Base-by-base conservation (phyloP, 2,329 filamentous ascomycete genomes). In the Fusarium pilosicola region DNA sequence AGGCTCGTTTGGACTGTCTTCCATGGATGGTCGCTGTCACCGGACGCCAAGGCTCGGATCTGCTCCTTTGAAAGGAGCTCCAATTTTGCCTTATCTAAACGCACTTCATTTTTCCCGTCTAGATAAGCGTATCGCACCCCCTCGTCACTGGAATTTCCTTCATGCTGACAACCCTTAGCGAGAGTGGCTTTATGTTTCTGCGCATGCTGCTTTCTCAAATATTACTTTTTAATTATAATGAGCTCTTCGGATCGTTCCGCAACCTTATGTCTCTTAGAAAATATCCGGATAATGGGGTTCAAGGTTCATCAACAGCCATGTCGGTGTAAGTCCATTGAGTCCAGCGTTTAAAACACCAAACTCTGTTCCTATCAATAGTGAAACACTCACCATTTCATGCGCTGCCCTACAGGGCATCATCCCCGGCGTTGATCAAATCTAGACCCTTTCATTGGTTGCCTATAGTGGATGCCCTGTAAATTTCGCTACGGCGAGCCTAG, bases 1-100 rank as follows among this genome's bases (percentile, higher is more conserved):
- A 3, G 0, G 5, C 3, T 18, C 7, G 7, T 4, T 14, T 4
- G 3, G 7, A 7, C 12, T 24, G 8, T n/a, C n/a, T 3, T n/a
- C 13, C 28, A n/a, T n/a, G 7, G 6, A 28, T 5, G 18, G 13
- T 7, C 9, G 24, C 18, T 3, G 3, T 22, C 13, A 12, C 6
- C 7, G 3, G 14, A 15, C 14, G 9, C 14, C 13, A 11, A 22
- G 28, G 45, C 45, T 48, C 13, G 20, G 26, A 15, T 30, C 45
- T 48, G 26, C 20, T 48, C 14, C 14, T n/a, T 8, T 1, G 7
- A 17, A 10, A 8, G 4, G 14, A 30, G 45, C 20, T 11, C 18
- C 45, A 30, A 17, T 11, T 7, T 26, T 36, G 14, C 15, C 18
- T 52, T 36, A 52, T 52, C 49, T 26, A 26, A 34, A 34, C 49